A percentile compares a stretch with the other conserved stretches of the same genome.
Conservation (phyloP, 495 filamentous ascomycete genomes). For the Hapsidospora chrysogenum region DNA sequence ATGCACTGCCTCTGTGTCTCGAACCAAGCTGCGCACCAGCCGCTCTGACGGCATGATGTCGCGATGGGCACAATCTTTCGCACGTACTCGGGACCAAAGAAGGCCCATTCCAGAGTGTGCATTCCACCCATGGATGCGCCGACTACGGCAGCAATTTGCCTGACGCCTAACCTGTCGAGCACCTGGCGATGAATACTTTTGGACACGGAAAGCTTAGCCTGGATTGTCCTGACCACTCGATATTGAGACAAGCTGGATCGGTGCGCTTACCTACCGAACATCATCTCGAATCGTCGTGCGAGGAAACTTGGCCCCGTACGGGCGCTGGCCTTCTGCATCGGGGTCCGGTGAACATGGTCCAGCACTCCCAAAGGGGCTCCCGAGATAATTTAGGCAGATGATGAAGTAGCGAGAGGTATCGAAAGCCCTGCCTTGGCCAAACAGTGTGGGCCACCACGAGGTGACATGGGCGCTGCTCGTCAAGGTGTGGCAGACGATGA, state of each 20-base stretch:
- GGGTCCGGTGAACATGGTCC: slow-evolving; percentile 10
- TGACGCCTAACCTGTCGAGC: slow-evolving; percentile 17
- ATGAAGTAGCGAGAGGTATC: slow-evolving; percentile 19
- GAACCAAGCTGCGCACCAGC: slow-evolving; percentile 22
- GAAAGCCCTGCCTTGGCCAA: slow-evolving; percentile 16
- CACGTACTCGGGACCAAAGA: slow-evolving; percentile 13
- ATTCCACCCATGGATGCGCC: slow-evolving; percentile 23
- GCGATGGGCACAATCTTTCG: slow-evolving; percentile 16
- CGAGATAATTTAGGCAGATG: slow-evolving; percentile 19
- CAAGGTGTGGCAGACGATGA: slow-evolving; percentile 22
- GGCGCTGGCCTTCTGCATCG: slow-evolving; percentile 4
- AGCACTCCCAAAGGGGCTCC: slow-evolving; percentile 19
- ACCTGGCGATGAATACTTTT: slow-evolving; percentile 19
- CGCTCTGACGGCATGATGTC: slow-evolving; percentile 17
- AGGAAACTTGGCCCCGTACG: slow-evolving; percentile 18
- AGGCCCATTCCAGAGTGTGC: slow-evolving; percentile 20
- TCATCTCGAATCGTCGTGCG: slow-evolving; percentile 21
- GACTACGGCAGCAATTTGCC: slow-evolving; percentile 15
- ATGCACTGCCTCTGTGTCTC: slow-evolving; percentile 20
- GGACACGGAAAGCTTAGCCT: no score
- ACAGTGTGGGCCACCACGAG: slow-evolving; percentile 19
- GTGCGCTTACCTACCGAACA: slow-evolving; percentile 11
- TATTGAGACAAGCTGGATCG: background rate
- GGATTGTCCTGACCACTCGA: no score
- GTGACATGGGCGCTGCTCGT: slow-evolving; percentile 19